phyloP scores from a whole-genome alignment of 2,329 filamentous ascomycete species.

The Beauveria bassiana region DNA sequence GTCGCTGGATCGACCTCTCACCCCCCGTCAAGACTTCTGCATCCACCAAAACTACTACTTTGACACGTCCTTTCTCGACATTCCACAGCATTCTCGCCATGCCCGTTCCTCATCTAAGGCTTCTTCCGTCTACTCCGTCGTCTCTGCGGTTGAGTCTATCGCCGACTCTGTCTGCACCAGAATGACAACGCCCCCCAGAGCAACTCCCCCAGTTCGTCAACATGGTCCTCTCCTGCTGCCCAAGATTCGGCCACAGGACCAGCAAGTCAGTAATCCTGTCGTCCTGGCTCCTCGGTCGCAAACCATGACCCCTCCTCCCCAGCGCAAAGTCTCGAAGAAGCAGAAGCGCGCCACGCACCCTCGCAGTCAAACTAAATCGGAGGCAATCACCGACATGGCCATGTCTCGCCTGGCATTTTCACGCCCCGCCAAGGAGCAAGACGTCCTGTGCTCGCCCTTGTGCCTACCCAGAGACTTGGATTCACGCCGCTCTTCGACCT shows the following conservation, averaged over 20 bases:
- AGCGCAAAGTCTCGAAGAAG: slow-evolving; percentile 8
- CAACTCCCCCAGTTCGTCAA: slow-evolving; percentile 63
- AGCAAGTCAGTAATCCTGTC: slow-evolving; percentile 52
- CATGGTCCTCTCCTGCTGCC: slow-evolving; percentile 75
- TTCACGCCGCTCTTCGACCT: slow-evolving; percentile 55
- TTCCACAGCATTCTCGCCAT: slow-evolving; percentile 48
- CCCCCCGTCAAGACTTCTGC: slow-evolving; percentile 18
- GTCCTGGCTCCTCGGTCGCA: slow-evolving; percentile 33
- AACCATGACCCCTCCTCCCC: slow-evolving; percentile 7
- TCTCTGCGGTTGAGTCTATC: slow-evolving; percentile 49
- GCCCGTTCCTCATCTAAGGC: slow-evolving; percentile 57
- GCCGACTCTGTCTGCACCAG: slow-evolving; percentile 60
- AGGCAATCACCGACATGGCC: slow-evolving; percentile 37
- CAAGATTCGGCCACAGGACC: slow-evolving; percentile 80
- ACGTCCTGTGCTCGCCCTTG: slow-evolving; percentile 61
- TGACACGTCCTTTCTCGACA: slow-evolving; percentile 46
- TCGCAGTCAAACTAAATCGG: slow-evolving; percentile 55
- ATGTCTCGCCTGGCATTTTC: slow-evolving; percentile 28
- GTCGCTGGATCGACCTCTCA: slow-evolving; percentile 24
- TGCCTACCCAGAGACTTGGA: slow-evolving; percentile 38
- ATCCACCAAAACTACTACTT: slow-evolving; percentile 37
- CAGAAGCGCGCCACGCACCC: slow-evolving; percentile 37
- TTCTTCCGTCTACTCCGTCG: slow-evolving; percentile 54
- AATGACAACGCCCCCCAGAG: slow-evolving; percentile 57
- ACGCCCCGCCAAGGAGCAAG: slow-evolving; percentile 21